Conservation (phyloP, 441 rosid species). For the Erysimum cheiri region DNA sequence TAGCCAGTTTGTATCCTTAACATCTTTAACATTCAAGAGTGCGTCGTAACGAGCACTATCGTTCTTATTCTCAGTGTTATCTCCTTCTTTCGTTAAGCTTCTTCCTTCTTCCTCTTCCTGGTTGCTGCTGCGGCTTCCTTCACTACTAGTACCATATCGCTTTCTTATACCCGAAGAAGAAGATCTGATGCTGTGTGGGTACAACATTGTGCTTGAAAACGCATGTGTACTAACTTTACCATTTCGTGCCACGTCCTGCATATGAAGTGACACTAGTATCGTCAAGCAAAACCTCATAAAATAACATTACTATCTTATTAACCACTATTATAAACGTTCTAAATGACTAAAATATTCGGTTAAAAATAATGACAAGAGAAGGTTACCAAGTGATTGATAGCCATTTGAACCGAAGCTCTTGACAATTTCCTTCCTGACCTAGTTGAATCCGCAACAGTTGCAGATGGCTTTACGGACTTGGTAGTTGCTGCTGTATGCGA, state of each 20-base stretch:
- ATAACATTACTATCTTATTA: background rate
- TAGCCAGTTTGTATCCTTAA: constrained; percentile 45
- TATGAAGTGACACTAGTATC: background rate
- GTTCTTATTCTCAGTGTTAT: constrained; percentile 22
- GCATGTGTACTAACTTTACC: constrained; percentile 32
- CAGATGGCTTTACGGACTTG: constrained; percentile 25
- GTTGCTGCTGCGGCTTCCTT: constrained; percentile 41
- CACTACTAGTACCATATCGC: constrained; percentile 39
- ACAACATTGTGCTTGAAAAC: constrained; percentile 40
- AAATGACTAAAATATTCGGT: background rate
- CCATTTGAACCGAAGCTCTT: constrained; percentile 41
- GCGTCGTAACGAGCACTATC: constrained; percentile 43
- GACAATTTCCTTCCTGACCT: constrained; percentile 29
- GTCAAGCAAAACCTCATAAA: background rate
- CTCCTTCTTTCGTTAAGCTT: constrained; percentile 27
- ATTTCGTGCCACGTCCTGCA: constrained; percentile 33
- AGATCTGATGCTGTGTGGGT: constrained; percentile 44
- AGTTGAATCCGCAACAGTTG: constrained; percentile 23
- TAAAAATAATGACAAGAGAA: constrained; percentile 4
- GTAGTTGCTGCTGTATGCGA: background rate
- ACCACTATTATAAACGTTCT: background rate
- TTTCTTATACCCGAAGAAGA: constrained; percentile 21
- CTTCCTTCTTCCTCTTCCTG: constrained; percentile 44
- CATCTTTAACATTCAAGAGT: constrained; percentile 42
- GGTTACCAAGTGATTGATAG: constrained; percentile 41